Evolutionary conservation across 2,329 filamentous ascomycete species (phyloP).

Genomic region (Paecilomyces fulvus): DNA sequence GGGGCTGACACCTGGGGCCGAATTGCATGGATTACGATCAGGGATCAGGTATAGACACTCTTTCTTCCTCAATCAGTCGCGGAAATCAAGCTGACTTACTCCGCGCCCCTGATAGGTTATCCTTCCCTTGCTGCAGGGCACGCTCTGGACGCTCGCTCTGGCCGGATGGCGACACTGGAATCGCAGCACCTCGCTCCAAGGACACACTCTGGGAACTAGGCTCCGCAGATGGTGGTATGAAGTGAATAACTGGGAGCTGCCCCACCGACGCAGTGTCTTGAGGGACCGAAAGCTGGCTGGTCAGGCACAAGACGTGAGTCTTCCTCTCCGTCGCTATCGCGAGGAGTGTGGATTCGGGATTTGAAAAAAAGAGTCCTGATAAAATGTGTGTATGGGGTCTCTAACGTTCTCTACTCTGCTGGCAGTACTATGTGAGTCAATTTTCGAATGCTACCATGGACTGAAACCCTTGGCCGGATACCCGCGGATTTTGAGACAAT

Average conservation of each 20-base stretch:
- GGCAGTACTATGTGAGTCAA: constrained; percentile 5
- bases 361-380: not conserved
- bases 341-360: not conserved
- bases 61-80: not conserved
- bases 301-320: constrained; percentile 37
- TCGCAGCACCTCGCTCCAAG: constrained; percentile 64
- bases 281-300: constrained; percentile 24
- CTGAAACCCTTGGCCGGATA: not conserved
- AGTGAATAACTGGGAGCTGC: constrained; percentile 82
- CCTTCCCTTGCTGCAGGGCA: constrained; percentile 78
- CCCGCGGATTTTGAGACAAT: not conserved
- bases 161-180: constrained; percentile 91
- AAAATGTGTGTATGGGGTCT: not conserved
- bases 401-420: not conserved
- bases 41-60: constrained; percentile 63
- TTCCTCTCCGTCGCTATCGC: not conserved
- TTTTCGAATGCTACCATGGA: constrained; percentile 4
- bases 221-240: constrained; percentile 89
- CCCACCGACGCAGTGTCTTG: constrained; percentile 23
- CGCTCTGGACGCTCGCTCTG: constrained; percentile 78
- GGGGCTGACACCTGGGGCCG: constrained; percentile 70
- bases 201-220: constrained; percentile 65
- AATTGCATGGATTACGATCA: constrained; percentile 72
- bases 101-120: constrained; percentile 52
- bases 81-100: not conserved